Conservation (phyloP, 208 protist genomes). For the Acanthamoeba royreba region DNA sequence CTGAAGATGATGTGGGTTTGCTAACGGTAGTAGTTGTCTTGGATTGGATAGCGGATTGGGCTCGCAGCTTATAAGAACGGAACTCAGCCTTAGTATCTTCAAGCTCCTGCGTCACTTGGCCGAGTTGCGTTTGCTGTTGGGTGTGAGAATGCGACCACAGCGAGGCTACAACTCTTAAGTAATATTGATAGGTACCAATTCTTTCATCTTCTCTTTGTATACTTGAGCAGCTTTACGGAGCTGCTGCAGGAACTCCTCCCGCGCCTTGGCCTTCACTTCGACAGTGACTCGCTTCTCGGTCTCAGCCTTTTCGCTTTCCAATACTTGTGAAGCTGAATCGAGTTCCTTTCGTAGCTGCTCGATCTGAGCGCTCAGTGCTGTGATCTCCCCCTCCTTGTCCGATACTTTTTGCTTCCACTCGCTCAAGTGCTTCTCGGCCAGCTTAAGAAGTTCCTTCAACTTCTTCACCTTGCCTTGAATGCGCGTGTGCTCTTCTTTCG, state of each 20-base stretch:
- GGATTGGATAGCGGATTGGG: not conserved
- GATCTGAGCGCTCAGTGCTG: not conserved
- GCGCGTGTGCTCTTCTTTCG: not conserved
- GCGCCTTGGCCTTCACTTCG: constrained; percentile 21
- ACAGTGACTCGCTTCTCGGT: not conserved
- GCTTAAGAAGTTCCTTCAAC: constrained; percentile 2
- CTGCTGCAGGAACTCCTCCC: constrained; percentile 13
- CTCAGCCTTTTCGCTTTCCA: not conserved
- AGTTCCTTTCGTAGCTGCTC: not conserved
- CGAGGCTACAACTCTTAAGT: not conserved
- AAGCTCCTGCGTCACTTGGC: not conserved
- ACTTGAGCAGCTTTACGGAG: not conserved
- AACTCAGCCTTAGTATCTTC: constrained; percentile 42
- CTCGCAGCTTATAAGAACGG: not conserved
- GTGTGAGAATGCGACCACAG: not conserved
- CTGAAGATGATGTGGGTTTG: too few relatives aligned
- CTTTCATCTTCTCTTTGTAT: constrained; percentile 43
- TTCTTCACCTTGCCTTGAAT: not conserved
- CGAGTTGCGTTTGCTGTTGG: not conserved
- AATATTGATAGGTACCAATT: not conserved
- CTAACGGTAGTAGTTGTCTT: not conserved
- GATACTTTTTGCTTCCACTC: not conserved
- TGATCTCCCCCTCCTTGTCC: not conserved
- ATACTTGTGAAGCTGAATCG: not conserved
- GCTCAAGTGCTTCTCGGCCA: not conserved